Base-by-base conservation (phyloP, 2,329 filamentous ascomycete genomes). In the Colletotrichum sp. region DNA sequence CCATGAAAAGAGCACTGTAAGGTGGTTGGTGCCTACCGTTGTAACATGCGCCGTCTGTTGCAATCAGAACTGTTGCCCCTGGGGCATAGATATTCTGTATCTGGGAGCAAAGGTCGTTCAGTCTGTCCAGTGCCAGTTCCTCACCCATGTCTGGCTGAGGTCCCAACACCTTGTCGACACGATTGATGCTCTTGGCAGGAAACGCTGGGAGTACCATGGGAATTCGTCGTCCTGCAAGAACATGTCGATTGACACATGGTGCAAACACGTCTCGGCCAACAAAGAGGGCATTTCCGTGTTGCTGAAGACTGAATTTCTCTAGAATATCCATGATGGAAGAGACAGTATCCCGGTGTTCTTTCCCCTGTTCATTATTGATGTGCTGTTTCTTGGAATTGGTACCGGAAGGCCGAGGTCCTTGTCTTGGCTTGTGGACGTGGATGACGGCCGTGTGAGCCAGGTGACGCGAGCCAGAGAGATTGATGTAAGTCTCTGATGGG, bases 261-360 rank as follows among this genome's bases (percentile, higher is more conserved):
- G 18, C 3, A 9, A 43, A 43, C 3, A 43, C 38, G 1, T 43
- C 38, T n/a, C 18, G 38, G 38, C 38, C 38, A n/a, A 12, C 1
- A 1, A 43, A 43, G 38, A 6, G 38, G 0, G 38, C 18, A 43
- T 43, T 43, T 43, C 38, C 18, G 9, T n/a, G 38, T 43, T 43
- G 38, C 38, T 43, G 38, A 2, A n/a, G 38, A 43, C 38, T 43
- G 38, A 43, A 43, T 12, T 43, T n/a, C 18, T n/a, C 38, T 2
- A 43, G 18, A 43, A 43, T n/a, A 9, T 43, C 38, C 38, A n/a
- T 43, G 38, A 43, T 1, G 38, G 38, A 43, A n/a, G 38, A 43
- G 38, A 43, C 38, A 6, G 0, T 43, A 1, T 43, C 18, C 0
- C 3, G 9, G 1, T n/a, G 5, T 43, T 3, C 38, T 43, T 43